A percentile compares a stretch with the other conserved stretches of the same genome.
Conservation (phyloP, 805 yeast species). For the Pichia insulana region DNA sequence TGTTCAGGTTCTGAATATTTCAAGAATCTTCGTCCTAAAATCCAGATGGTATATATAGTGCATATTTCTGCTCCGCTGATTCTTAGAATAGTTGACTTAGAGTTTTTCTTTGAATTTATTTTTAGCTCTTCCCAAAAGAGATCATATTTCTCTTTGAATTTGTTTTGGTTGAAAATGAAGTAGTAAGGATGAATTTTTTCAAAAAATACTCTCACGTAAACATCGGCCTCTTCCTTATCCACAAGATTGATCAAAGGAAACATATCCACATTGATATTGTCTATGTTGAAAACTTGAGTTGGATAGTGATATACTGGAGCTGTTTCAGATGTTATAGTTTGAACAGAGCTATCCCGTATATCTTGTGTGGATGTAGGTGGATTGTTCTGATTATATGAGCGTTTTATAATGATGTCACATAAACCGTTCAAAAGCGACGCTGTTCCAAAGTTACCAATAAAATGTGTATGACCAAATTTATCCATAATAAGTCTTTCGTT, state of each 20-base stretch:
- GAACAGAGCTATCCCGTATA: slow-evolving; percentile 27
- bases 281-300: slow-evolving; percentile 26
- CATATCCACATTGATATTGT: slow-evolving; percentile 24
- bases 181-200: slow-evolving; percentile 36
- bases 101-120: slow-evolving; percentile 8
- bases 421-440: slow-evolving; percentile 35
- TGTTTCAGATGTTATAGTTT: slow-evolving; percentile 28
- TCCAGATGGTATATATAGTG: slow-evolving; percentile 40
- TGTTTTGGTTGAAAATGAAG: slow-evolving; percentile 31
- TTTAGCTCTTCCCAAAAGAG: slow-evolving; percentile 32
- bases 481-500: slow-evolving; percentile 34
- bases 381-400: slow-evolving; percentile 25
- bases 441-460: slow-evolving; percentile 39
- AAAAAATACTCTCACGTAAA: slow-evolving; percentile 32
- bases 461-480: slow-evolving; percentile 38
- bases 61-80: slow-evolving; percentile 32
- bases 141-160: slow-evolving; percentile 29
- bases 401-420: slow-evolving; percentile 34
- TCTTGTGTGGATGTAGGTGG: slow-evolving; percentile 30
- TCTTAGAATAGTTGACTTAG: slow-evolving; percentile 12
- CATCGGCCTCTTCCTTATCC: slow-evolving; percentile 28
- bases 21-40: slow-evolving; percentile 30
- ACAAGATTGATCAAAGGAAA: slow-evolving; percentile 34
- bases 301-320: slow-evolving; percentile 29
- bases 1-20: slow-evolving; percentile 21